Base-by-base conservation (phyloP, 176 grass and related monocot species). In the Lolium perenne region DNA sequence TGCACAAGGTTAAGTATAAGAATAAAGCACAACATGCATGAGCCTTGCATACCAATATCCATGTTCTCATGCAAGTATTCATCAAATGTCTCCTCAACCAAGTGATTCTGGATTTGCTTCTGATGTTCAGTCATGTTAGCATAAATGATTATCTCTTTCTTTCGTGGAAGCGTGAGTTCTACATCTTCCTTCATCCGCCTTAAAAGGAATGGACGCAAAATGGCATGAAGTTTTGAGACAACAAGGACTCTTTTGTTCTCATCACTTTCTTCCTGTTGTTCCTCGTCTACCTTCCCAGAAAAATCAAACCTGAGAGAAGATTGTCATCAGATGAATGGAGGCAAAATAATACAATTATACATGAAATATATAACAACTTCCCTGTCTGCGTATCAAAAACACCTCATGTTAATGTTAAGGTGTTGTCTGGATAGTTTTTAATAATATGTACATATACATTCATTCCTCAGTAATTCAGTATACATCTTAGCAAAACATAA, bases 71-170 rank as follows among this genome's bases (percentile, higher is more conserved):
- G 40, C 82, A 99, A 80, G 74, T 91, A 96, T 8, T 84, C 70
- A 54, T 93, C 90, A 79, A 99, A 90, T 71, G 92, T 96, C 88
- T 94, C 80, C 70, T 96, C 77, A 80, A 94, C 51, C 80, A 99
- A 92, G 82, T 96, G 97, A 74, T 87, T 86, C 86, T 96, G 94
- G 75, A 99, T 83, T 86, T 92, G 76, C 71, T 93, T 99, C 85
- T 99, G 97, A 89, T 94, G 87, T 26, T 91, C 86, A 6, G 94
- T 94, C 93, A 98, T 98, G 77, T 94, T 96, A 68, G 92, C 97
- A 91, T 98, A 98, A 79, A 98, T 77, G 78, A 98, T 93, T 60
- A 96, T 96, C 94, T 98, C 97, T 87, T 96, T 96, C 90, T 94
- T 98, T 72, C 86, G 86, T 66, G 97, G 97, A 86, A 98, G 92